phyloP scores from a whole-genome alignment of 2,329 filamentous ascomycete species.

The Cytospora piceae region DNA sequence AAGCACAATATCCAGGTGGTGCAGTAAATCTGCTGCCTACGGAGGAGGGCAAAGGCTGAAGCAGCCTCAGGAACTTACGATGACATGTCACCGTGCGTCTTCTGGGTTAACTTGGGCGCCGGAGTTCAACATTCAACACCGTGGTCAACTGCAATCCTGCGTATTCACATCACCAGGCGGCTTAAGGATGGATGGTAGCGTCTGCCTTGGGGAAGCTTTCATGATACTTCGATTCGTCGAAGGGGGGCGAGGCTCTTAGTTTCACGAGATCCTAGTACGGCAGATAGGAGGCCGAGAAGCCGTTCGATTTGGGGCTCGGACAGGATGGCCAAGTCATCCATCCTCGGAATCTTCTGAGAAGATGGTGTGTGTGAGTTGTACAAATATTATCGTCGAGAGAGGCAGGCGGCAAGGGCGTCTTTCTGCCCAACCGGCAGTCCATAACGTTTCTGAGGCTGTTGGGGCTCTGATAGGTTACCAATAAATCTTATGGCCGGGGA shows the following conservation, averaged over 20 bases:
- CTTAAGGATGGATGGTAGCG: constrained; percentile 6
- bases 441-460: constrained; percentile 39
- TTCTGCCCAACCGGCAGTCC: constrained; percentile 53
- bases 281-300: constrained; percentile 33
- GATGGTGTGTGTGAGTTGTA: constrained; percentile 50
- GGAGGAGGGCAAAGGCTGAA: background rate
- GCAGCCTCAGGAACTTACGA: background rate
- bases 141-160: background rate
- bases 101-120: background rate
- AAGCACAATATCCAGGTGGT: constrained; percentile 90
- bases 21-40: constrained; percentile 55
- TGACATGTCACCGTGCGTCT: background rate
- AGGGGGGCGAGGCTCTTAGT: constrained; percentile 25
- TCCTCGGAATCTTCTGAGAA: constrained; percentile 5
- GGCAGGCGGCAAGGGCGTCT: constrained; percentile 50
- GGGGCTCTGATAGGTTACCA: constrained; percentile 41
- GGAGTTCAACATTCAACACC: background rate
- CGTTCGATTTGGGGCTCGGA: constrained; percentile 33
- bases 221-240: background rate
- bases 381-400: constrained; percentile 42
- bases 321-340: constrained; percentile 14
- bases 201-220: background rate
- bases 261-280: constrained; percentile 28
- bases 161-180: background rate
- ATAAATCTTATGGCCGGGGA: constrained; percentile 32